These are phyloP conservation scores for Eucalyptus victrix DNA, from an alignment of 345 rosid species.

Conservation along the genomic window DNA sequence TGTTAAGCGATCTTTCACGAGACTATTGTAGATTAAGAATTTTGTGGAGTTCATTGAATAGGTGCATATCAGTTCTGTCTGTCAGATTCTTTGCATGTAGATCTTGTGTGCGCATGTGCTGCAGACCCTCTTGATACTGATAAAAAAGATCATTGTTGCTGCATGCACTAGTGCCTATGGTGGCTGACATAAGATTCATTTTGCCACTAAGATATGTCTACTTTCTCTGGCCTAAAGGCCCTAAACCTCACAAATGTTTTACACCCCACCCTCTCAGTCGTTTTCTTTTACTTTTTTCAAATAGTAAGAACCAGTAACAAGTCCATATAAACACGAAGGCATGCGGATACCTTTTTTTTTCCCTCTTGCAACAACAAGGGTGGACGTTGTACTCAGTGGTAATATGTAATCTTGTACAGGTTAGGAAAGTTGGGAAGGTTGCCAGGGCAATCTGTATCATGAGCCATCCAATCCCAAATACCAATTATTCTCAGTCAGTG, in stretches of 20 bases:
- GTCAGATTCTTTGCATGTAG: not conserved
- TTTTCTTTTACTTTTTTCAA: not conserved
- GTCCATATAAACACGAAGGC: not conserved
- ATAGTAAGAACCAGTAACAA: not conserved
- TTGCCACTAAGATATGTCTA: not conserved
- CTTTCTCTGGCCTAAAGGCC: not conserved
- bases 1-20: not conserved
- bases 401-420: slow-evolving; percentile 26
- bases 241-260: not conserved
- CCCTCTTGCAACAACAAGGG: not conserved
- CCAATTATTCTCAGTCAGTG: slow-evolving; percentile 82
- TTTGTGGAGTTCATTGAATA: not conserved
- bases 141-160: not conserved
- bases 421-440: slow-evolving; percentile 76
- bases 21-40: not conserved
- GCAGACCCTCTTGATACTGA: not conserved
- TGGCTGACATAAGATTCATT: not conserved
- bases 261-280: not conserved
- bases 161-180: not conserved
- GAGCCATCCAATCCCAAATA: slow-evolving; percentile 95
- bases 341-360: not conserved
- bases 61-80: not conserved
- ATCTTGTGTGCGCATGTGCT: not conserved
- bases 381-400: not conserved
- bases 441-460: slow-evolving; percentile 88